These are phyloP conservation scores for Hymenoscyphus scutula DNA, from an alignment of 2,329 filamentous ascomycete species.

Conservation along the genomic window DNA sequence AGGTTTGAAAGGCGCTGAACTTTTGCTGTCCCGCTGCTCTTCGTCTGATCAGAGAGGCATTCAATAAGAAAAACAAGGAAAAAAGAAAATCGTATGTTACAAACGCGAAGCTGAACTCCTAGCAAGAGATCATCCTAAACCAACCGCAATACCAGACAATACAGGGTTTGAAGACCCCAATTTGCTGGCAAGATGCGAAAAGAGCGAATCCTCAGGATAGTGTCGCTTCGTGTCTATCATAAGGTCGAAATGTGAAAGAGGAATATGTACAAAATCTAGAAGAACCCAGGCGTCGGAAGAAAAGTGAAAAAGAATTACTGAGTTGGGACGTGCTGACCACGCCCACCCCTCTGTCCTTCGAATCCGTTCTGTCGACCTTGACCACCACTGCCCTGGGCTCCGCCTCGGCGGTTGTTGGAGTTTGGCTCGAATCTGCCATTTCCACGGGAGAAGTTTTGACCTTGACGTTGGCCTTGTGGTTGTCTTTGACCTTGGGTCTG, in stretches of 20 bases:
- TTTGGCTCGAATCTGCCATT: slow-evolving; percentile 29
- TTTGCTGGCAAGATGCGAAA: slow-evolving; percentile 21
- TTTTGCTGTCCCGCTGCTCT: slow-evolving; percentile 34
- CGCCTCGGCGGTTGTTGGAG: slow-evolving; percentile 29
- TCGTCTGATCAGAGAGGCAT: slow-evolving; percentile 30
- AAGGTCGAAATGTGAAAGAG: slow-evolving; percentile 25
- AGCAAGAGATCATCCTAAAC: slow-evolving; percentile 23
- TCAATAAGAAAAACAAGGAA: slow-evolving; percentile 22
- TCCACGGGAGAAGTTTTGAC: slow-evolving; percentile 31
- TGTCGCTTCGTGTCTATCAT: slow-evolving; percentile 33
- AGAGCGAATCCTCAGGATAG: slow-evolving; percentile 23
- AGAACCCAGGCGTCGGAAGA: slow-evolving; percentile 13
- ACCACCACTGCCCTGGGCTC: slow-evolving; percentile 31
- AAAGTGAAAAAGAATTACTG: slow-evolving; percentile 27
- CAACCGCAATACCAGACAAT: slow-evolving; percentile 22
- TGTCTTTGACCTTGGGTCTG: slow-evolving; percentile 31
- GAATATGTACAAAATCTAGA: slow-evolving; percentile 37
- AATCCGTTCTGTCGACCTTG: slow-evolving; percentile 33
- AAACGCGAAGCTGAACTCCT: slow-evolving; percentile 31
- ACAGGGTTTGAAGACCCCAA: slow-evolving; percentile 16
- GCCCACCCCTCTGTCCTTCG: slow-evolving; percentile 34
- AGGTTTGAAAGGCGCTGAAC: slow-evolving; percentile 34
- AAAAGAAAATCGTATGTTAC: slow-evolving; percentile 37
- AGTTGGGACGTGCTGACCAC: slow-evolving; percentile 30
- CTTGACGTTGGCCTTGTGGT: slow-evolving; percentile 31